phyloP scores from a whole-genome alignment of 169 alveolate genomes.

The Eimeria acervulina region DNA sequence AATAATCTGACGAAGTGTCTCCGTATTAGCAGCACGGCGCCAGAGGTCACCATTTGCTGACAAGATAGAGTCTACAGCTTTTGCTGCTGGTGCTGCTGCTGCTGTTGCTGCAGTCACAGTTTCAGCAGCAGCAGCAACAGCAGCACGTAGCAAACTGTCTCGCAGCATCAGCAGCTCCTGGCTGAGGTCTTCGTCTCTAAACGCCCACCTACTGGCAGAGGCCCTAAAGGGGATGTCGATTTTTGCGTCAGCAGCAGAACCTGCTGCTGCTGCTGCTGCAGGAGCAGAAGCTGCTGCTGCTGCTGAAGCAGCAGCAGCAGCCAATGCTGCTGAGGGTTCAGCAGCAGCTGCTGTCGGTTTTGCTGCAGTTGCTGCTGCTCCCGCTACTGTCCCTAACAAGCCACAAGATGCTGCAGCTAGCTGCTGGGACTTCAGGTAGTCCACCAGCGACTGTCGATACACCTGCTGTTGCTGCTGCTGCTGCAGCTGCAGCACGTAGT shows the following conservation, averaged over 20 bases:
- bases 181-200: background rate
- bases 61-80: background rate
- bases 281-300: background rate
- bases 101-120: background rate
- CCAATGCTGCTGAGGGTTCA: background rate
- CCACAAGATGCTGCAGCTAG: background rate
- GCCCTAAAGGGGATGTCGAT: background rate
- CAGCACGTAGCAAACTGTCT: conserved; percentile 41
- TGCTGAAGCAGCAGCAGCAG: background rate
- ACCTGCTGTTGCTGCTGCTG: conserved; percentile 48
- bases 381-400: background rate
- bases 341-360: background rate
- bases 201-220: background rate
- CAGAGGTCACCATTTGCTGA: background rate
- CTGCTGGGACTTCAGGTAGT: conserved; percentile 59
- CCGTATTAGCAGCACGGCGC: conserved; percentile 64
- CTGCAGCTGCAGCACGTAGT: conserved; percentile 36
- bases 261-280: conserved; percentile 14
- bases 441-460: conserved; percentile 1
- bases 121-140: background rate
- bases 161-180: conserved; percentile 30
- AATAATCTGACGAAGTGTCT: conserved; percentile 21
- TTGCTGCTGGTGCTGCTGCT: conserved; percentile 23
- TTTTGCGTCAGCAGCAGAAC: background rate
- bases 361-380: background rate